These are phyloP conservation scores for Lobosporangium transversale DNA, from an alignment of 192 early-diverging fungal species.

Conservation along the genomic window DNA sequence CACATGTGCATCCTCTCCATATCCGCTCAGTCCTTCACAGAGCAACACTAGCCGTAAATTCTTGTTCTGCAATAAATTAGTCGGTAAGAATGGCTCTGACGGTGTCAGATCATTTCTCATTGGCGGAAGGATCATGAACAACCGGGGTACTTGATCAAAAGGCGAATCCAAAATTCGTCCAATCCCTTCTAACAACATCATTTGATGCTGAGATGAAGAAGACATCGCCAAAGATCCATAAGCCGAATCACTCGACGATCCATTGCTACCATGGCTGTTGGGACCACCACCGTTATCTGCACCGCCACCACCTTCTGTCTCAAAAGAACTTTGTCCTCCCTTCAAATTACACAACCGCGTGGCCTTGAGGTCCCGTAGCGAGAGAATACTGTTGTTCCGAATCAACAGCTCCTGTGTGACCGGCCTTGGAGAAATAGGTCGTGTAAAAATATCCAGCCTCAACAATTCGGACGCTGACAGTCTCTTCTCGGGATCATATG, in stretches of 20 bases:
- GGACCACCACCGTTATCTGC: not conserved
- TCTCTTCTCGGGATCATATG: constrained; percentile 25
- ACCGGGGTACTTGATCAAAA: constrained; percentile 40
- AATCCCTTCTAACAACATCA: constrained; percentile 37
- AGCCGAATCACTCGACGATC: constrained; percentile 5
- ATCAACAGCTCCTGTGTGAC: constrained; percentile 23
- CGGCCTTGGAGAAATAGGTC: not conserved
- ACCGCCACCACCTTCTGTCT: not conserved
- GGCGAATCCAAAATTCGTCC: constrained; percentile 38
- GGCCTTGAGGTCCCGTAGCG: constrained; percentile 31
- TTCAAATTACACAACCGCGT: constrained; percentile 26
- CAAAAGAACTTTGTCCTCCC: not conserved
- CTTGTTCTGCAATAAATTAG: constrained; percentile 32
- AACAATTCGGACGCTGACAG: constrained; percentile 27
- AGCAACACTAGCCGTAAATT: constrained; percentile 32
- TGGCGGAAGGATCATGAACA: constrained; percentile 52
- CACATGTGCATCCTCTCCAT: constrained; percentile 45
- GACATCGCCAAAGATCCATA: not conserved
- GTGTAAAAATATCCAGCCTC: constrained; percentile 36
- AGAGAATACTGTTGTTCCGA: constrained; percentile 37
- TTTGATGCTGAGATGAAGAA: constrained; percentile 15
- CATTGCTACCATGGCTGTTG: not conserved
- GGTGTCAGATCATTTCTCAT: constrained; percentile 26
- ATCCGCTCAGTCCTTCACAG: constrained; percentile 36
- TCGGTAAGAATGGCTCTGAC: constrained; percentile 12